Evolutionary conservation across 2,329 filamentous ascomycete species (phyloP), one percentile per base, ranked within the genome.

Genomic region (Huntiella savannae): DNA sequence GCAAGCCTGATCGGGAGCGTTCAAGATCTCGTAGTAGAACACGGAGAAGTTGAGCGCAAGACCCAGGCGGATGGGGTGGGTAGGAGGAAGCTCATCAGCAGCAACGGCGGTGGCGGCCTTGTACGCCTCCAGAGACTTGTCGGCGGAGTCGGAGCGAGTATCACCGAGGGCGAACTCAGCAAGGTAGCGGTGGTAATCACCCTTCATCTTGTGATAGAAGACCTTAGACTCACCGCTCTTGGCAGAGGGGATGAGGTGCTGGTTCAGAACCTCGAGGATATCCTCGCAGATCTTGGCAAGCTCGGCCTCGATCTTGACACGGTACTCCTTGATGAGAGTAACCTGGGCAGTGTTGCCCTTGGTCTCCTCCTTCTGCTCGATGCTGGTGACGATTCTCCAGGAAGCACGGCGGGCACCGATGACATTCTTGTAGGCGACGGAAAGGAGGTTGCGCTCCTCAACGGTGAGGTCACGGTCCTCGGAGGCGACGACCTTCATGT

Each of bases 201-300:
- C 88, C 84, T 94, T 95, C 86, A 96, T 96, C 81, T 96, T 96
- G 82, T 96, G 87, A 73, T 95, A 95, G 72, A 96, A 96, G 58
- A 96, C 88, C 79, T 95, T 95, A 59, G 86, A 94, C 74, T 96
- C 88, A 67, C 87, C 88, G 60, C 78, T 85, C 73, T 91, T 81
- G 57, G 88, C 88, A 58, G 83, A 91, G 58, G 85, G 83, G 59
- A 96, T 95, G 60, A 96, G 73, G 71, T 88, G 82, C 69, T 88
- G 68, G 70, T 95, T 86, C 49, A 96, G 77, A 58, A 94, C 87
- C 58, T 92, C 82, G 54, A 96, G 80, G 62, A 96, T 91, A 62
- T 96, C 88, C 63, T 94, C 82, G 71, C 88, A 95, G 71, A 96
- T 91, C 74, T 92, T 91, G 65, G 82, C 86, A 51, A 96, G 80